Evolutionary conservation across 2,329 filamentous ascomycete genomes (phyloP).

Genomic region (Colletotrichum sp.): DNA sequence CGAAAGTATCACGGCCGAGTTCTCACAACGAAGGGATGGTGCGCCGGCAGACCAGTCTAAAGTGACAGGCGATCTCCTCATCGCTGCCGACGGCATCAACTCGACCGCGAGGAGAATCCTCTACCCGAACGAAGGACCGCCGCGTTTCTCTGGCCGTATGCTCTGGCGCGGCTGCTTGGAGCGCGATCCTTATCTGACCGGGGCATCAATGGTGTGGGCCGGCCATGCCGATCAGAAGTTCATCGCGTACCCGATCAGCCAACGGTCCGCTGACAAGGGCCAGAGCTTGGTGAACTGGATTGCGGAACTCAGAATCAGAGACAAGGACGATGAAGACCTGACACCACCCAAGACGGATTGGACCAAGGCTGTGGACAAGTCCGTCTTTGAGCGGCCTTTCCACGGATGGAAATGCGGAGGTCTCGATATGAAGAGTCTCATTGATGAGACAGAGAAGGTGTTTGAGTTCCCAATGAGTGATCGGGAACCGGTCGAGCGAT

Average conservation of each 20-base stretch:
- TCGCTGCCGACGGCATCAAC: slow-evolving; percentile 15
- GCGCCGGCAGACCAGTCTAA: background rate
- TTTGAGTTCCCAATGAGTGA: slow-evolving; percentile 20
- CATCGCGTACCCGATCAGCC: slow-evolving; percentile 11
- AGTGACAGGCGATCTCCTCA: background rate
- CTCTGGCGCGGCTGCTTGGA: slow-evolving; percentile 12
- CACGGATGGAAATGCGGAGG: background rate
- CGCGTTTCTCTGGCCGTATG: slow-evolving; percentile 7
- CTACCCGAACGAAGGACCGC: slow-evolving; percentile 3
- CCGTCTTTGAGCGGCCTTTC: background rate
- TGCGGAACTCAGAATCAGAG: slow-evolving; percentile 3
- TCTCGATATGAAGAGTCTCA: background rate
- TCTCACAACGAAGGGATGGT: background rate
- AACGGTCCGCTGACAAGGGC: background rate
- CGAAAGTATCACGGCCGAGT: background rate
- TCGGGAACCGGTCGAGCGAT: slow-evolving; percentile 17
- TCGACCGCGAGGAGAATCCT: background rate
- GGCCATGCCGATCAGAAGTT: slow-evolving; percentile 14
- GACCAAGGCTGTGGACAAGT: slow-evolving; percentile 5
- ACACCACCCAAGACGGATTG: slow-evolving; percentile 3
- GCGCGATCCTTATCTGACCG: background rate
- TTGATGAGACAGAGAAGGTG: background rate
- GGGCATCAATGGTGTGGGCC: slow-evolving; percentile 12
- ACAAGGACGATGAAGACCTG: background rate
- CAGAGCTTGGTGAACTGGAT: slow-evolving; percentile 14